Conservation (phyloP, 129 eudicot genomes). For the Silybum marianum region DNA sequence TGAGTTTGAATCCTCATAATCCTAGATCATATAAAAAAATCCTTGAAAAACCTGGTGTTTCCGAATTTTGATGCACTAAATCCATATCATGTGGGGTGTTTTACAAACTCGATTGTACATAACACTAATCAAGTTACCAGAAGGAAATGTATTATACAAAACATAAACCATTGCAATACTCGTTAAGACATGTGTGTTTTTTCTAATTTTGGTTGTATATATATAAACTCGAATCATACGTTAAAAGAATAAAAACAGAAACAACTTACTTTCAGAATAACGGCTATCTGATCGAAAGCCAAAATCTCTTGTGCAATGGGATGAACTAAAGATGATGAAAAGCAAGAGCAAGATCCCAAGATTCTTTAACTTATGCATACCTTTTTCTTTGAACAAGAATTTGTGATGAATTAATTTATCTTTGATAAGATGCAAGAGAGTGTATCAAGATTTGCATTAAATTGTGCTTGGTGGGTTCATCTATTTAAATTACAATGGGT, state of each 20-base stretch:
- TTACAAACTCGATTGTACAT: neutral
- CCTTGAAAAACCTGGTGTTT: neutral
- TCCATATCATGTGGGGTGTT: neutral
- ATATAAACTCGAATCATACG: neutral
- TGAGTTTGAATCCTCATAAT: neutral
- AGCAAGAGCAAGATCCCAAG: conserved; percentile 26
- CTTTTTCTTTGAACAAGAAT: conserved; percentile 3
- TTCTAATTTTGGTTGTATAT: neutral
- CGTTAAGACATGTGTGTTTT: neutral
- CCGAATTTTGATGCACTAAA: neutral
- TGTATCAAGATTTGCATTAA: neutral
- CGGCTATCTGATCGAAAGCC: conserved; percentile 10
- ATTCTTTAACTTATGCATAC: conserved; percentile 24
- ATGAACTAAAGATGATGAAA: conserved; percentile 29
- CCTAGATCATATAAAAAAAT: neutral
- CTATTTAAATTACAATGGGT: conserved; percentile 12
- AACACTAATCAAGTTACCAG: neutral
- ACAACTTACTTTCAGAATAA: conserved; percentile 34
- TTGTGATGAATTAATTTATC: neutral
- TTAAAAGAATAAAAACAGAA: neutral
- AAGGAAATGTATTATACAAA: neutral
- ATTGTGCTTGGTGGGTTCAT: conserved; percentile 22
- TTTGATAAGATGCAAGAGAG: conserved; percentile 15
- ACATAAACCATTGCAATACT: neutral
- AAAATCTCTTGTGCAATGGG: conserved; percentile 27